Evolutionary conservation across 2,329 filamentous ascomycete genomes (phyloP).

Genomic region (Trichoderma lentiforme): DNA sequence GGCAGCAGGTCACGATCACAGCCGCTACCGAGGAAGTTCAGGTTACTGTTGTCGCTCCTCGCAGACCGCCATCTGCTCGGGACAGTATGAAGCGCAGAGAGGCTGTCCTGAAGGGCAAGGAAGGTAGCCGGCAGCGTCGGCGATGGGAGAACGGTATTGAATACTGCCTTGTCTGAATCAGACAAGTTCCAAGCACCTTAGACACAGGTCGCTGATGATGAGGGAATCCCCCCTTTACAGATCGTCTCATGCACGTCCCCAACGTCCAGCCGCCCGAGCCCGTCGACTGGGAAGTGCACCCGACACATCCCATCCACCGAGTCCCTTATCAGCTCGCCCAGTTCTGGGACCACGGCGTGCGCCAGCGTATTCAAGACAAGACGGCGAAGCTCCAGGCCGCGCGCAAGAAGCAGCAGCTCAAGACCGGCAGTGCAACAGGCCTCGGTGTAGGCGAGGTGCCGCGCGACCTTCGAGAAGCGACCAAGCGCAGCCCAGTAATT

Average conservation of each 20-base stretch:
- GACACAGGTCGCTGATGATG: slow-evolving; percentile 1
- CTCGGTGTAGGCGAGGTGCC: slow-evolving; percentile 61
- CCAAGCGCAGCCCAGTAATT: slow-evolving; percentile 77
- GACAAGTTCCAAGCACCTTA: neutral
- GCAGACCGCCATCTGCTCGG: slow-evolving; percentile 45
- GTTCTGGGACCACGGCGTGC: slow-evolving; percentile 67
- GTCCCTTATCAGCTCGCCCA: slow-evolving; percentile 89
- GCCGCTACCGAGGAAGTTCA: neutral
- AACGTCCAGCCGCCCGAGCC: slow-evolving; percentile 79
- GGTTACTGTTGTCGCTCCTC: slow-evolving; percentile 24
- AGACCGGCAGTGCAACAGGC: slow-evolving; percentile 39
- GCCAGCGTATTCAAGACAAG: slow-evolving; percentile 49
- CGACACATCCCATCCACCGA: slow-evolving; percentile 72
- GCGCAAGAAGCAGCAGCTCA: slow-evolving; percentile 47
- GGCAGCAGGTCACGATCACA: neutral
- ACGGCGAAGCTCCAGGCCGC: slow-evolving; percentile 38
- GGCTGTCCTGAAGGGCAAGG: slow-evolving; percentile 79
- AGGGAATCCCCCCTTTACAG: slow-evolving; percentile 42
- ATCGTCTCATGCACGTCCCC: slow-evolving; percentile 82
- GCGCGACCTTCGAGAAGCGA: slow-evolving; percentile 72
- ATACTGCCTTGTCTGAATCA: neutral
- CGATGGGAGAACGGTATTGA: slow-evolving; percentile 88
- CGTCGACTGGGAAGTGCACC: slow-evolving; percentile 76
- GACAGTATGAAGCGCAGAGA: slow-evolving; percentile 65
- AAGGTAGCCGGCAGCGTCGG: slow-evolving; percentile 80